Conservation (phyloP, 2,329 filamentous ascomycete species). For the Zymoseptoria pseudotritici region DNA sequence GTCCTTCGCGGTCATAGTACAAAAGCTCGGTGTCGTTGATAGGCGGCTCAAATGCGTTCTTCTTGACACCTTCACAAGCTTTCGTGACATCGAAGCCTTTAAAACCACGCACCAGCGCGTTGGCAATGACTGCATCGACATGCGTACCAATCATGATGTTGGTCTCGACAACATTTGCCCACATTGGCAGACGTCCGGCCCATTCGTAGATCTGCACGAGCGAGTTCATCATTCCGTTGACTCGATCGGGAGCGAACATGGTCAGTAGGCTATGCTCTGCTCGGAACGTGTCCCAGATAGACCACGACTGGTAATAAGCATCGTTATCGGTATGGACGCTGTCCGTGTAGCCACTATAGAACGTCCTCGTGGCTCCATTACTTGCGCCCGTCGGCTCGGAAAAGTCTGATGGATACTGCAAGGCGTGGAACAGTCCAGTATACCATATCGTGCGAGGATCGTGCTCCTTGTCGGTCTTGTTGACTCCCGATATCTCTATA, state of each 20-base stretch:
- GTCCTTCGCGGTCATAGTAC: conserved; percentile 42
- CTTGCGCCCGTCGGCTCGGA: conserved; percentile 35
- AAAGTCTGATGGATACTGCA: conserved; percentile 44
- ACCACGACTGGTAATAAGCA: conserved; percentile 46
- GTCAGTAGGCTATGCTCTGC: conserved; percentile 42
- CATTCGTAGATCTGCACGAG: conserved; percentile 42
- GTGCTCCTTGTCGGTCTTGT: conserved; percentile 34
- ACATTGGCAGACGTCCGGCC: conserved; percentile 42
- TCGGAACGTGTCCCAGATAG: conserved; percentile 45
- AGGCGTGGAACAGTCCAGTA: conserved; percentile 40
- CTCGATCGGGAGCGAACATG: conserved; percentile 40
- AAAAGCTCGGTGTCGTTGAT: conserved; percentile 38
- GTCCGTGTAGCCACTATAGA: conserved; percentile 44
- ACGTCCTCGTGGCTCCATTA: conserved; percentile 23
- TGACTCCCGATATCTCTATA: conserved; percentile 38
- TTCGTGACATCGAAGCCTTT: conserved; percentile 36
- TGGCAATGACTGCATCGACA: conserved; percentile 43
- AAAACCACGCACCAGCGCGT: conserved; percentile 40
- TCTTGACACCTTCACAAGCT: conserved; percentile 39
- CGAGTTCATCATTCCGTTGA: conserved; percentile 43
- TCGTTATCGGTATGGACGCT: conserved; percentile 36
- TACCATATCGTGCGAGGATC: conserved; percentile 43
- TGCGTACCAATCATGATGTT: conserved; percentile 48
- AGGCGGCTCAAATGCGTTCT: conserved; percentile 41
- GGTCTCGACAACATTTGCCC: conserved; percentile 44